Conservation (phyloP, 805 yeast genomes). For the Saturnispora serradocipensis region DNA sequence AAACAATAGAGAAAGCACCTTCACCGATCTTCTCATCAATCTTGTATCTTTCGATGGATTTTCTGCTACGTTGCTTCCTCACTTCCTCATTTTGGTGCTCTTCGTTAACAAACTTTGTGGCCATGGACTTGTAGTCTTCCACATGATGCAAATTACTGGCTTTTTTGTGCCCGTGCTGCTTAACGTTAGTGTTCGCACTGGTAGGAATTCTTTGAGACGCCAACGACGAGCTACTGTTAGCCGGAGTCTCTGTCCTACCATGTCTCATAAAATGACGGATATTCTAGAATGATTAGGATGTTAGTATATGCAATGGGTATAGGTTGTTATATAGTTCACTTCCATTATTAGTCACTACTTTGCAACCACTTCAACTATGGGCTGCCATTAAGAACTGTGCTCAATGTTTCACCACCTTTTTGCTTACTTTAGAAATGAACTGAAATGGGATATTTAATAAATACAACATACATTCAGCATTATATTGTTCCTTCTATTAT, state of each 20-base stretch:
- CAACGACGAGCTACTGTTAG: not conserved
- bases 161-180: constrained; percentile 2
- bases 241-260: constrained; percentile 27
- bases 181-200: not conserved
- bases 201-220: not conserved
- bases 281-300: constrained; percentile 21
- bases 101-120: constrained; percentile 26
- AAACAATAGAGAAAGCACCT: constrained; percentile 52
- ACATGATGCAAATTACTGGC: constrained; percentile 9
- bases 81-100: constrained; percentile 21
- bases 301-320: not conserved
- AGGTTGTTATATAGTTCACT: not conserved
- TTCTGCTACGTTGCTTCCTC: constrained; percentile 15
- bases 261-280: constrained; percentile 36
- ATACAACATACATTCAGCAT: not conserved
- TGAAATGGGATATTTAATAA: not conserved
- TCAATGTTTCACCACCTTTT: too few species aligned
- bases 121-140: constrained; percentile 25
- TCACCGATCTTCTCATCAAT: constrained; percentile 45
- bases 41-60: constrained; percentile 30
- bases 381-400: too few species aligned
- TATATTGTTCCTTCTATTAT: not conserved
- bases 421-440: not conserved
- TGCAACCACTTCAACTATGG: too few species aligned
- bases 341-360: too few species aligned